Conservation (phyloP, 208 protist genomes). For the Naegleria gruberi region DNA sequence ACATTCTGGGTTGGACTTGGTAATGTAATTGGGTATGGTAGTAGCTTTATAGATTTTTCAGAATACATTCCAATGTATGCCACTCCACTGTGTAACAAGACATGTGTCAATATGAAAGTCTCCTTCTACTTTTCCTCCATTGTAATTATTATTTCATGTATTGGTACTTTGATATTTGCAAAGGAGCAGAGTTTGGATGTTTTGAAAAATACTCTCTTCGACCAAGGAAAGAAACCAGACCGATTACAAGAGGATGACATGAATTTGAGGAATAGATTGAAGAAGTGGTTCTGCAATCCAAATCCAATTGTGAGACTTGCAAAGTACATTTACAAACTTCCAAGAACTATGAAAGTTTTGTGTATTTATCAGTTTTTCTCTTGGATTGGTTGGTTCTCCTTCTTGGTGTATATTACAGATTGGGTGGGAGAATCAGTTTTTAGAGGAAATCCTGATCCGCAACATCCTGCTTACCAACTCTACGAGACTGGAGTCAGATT, state of each 20-base stretch:
- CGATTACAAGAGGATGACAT: not conserved
- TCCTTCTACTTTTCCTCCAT: not conserved
- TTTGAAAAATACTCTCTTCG: not conserved
- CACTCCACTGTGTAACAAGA: not conserved
- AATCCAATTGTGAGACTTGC: not conserved
- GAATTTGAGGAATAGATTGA: not conserved
- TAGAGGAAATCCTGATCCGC: not conserved
- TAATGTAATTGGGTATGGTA: not conserved
- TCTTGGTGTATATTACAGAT: slow-evolving; percentile 1
- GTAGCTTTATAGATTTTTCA: not conserved
- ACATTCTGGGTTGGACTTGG: slow-evolving; percentile 15
- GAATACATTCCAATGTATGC: not conserved
- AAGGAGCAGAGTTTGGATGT: not conserved
- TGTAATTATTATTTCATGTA: not conserved
- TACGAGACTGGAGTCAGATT: not conserved
- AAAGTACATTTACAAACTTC: not conserved
- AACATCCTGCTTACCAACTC: not conserved
- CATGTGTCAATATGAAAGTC: not conserved
- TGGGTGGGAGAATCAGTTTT: not conserved
- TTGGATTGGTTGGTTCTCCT: slow-evolving; percentile 23
- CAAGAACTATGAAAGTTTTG: not conserved
- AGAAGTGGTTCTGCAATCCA: not conserved
- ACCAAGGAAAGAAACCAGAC: not conserved
- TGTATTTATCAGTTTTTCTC: slow-evolving; percentile 16
- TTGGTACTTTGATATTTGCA: not conserved